A percentile compares a stretch with the other conserved stretches of the same genome.
phyloP scores from a whole-genome alignment of 202 grass and related monocot genomes.

The Carex arenaria region DNA sequence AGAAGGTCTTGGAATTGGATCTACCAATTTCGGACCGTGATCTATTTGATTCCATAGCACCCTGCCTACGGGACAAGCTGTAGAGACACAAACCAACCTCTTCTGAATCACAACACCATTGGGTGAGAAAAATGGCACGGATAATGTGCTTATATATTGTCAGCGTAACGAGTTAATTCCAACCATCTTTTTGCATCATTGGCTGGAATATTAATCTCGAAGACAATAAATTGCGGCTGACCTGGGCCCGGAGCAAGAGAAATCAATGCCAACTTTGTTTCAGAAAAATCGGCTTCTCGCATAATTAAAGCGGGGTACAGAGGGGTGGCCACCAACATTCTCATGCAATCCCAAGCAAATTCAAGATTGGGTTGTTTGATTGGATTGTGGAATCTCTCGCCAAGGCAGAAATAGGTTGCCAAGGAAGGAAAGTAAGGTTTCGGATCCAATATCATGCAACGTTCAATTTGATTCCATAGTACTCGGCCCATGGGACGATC shows the following conservation, averaged over 20 bases:
- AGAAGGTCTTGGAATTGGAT: not conserved
- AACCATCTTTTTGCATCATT: not conserved
- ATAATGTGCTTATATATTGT: not conserved
- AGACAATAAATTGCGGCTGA: not conserved
- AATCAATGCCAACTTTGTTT: not conserved
- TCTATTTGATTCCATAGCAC: not conserved
- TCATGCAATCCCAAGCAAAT: not conserved
- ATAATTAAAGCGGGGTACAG: not conserved
- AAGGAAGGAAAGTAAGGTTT: not conserved
- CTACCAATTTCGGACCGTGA: not conserved
- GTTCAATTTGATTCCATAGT: not conserved
- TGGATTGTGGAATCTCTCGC: not conserved
- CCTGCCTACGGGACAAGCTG: not conserved
- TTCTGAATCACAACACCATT: not conserved
- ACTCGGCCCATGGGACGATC: not conserved
- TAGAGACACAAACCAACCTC: not conserved
- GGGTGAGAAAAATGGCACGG: not conserved
- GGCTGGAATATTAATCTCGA: not conserved
- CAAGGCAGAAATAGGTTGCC: not conserved
- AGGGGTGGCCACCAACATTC: not conserved
- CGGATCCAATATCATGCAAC: not conserved
- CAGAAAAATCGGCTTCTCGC: not conserved
- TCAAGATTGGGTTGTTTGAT: not conserved
- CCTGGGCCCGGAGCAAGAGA: not conserved
- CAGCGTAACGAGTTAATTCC: not conserved